phyloP scores from a whole-genome alignment of 306 rosid species.

The Vicia sativa region DNA sequence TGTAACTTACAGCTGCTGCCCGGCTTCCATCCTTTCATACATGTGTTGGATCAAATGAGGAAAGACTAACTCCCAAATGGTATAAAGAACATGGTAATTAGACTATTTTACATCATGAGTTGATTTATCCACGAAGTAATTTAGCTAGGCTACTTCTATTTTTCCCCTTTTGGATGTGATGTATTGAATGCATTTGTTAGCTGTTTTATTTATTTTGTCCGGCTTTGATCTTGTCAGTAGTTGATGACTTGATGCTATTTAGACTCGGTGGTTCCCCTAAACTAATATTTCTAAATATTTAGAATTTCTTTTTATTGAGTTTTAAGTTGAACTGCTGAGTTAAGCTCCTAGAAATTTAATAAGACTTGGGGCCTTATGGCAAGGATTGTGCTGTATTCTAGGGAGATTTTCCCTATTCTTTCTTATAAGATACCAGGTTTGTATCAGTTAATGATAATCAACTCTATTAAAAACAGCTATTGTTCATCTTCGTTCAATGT shows the following conservation, averaged over 20 bases:
- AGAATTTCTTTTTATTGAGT: background rate
- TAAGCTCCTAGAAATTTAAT: no score
- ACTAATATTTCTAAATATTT: no score
- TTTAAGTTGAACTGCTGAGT: constrained; percentile 2
- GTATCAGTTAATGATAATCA: background rate
- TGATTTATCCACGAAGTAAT: background rate
- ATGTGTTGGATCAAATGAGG: constrained; percentile 93
- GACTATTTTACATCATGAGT: constrained; percentile 33
- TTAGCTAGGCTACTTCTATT: constrained; percentile 4
- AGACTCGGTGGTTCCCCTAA: constrained; percentile 14
- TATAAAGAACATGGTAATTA: constrained; percentile 88
- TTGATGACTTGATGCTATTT: constrained; percentile 26
- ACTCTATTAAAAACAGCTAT: constrained; percentile 22
- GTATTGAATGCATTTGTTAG: constrained; percentile 20
- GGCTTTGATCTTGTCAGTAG: no score
- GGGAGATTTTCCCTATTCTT: background rate
- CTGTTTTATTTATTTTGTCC: background rate
- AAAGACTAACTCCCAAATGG: constrained; percentile 94
- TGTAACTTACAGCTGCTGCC: constrained; percentile 64
- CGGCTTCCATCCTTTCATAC: constrained; percentile 97
- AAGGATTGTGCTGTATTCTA: background rate
- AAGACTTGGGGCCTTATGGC: background rate
- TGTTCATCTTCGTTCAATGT: constrained; percentile 3
- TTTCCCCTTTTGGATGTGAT: constrained; percentile 21
- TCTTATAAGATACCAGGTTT: background rate